Base-by-base conservation (phyloP, 2,329 filamentous ascomycete species). In the Zymoseptoria tritici region DNA sequence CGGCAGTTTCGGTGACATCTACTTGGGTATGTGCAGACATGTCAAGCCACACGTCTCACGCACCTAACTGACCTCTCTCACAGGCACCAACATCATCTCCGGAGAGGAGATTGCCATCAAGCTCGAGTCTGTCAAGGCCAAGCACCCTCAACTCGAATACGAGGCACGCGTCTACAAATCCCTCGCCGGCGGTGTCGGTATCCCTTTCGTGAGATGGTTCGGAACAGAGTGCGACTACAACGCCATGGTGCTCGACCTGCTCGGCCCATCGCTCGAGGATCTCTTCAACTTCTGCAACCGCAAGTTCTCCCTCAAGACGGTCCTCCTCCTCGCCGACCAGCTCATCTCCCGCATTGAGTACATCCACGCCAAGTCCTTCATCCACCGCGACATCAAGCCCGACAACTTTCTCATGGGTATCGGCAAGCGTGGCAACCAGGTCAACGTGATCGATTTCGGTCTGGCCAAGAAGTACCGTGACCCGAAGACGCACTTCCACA, bases 201-300 rank as follows among this genome's bases (percentile, higher is more conserved):
- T 99, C 67, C 94, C 94, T 54, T 97, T 97, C 73, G 94, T 99
- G 74, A 91, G 93, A 79, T 99, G 94, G 94, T 99, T 97, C 78
- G 94, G 94, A 69, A 97, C 93, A 62, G 94, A 99, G 80, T 97
- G 93, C 78, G 94, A 97, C 81, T 97, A 99, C 86, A 97, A 99
- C 79, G 94, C 94, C 76, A 97, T 99, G 94, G 94, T 99, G 56
- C 86, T 97, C 67, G 94, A 99, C 73, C 87, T 99, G 24, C 89
- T 99, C 60, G 94, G 94, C 49, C 94, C 94, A 67, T 94, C 89
- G 72, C 80, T 99, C 77, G 94, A 99, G 79, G 94, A 99, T 75
- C 84, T 99, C 36, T 99, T 99, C 90, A 97, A 99, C 85, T 97
- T 97, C 78, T 99, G 94, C 86, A 97, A 97, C 86, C 89, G 94